Evolutionary conservation across 441 rosid species (phyloP).

Genomic region (Euphorbia celastroides): DNA sequence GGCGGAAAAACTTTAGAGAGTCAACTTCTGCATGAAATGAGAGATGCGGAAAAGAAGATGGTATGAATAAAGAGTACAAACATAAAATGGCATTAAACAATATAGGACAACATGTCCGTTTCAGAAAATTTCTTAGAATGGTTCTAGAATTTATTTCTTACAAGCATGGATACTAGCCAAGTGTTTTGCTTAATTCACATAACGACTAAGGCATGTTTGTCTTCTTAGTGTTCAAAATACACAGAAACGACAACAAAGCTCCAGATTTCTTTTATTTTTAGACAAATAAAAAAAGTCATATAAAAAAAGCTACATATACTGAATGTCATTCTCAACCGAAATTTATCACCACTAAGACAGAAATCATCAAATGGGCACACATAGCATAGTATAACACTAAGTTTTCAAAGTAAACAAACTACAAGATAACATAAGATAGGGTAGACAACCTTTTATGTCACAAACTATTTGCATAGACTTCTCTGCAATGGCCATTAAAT

Average conservation of each 20-base stretch:
- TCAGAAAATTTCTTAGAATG: not conserved
- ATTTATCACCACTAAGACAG: too few species aligned
- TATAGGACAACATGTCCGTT: not conserved
- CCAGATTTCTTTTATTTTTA: not conserved
- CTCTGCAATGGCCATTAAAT: slow-evolving; percentile 53
- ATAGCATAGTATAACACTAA: too few species aligned
- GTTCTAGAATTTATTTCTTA: not conserved
- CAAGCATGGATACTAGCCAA: not conserved
- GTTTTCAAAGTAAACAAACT: not conserved
- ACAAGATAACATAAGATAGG: not conserved
- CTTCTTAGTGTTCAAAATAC: not conserved
- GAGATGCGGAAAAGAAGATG: not conserved
- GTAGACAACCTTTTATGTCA: slow-evolving; percentile 51
- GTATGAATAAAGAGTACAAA: not conserved
- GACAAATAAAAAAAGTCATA: not conserved
- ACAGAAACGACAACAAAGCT: not conserved
- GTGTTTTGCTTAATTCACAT: not conserved
- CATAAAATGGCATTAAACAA: not conserved
- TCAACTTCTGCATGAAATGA: slow-evolving; percentile 55
- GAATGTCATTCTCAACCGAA: too few species aligned
- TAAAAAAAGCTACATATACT: too few species aligned
- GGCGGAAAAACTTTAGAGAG: slow-evolving; percentile 68
- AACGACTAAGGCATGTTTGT: slow-evolving; percentile 5
- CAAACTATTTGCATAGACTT: slow-evolving; percentile 74
- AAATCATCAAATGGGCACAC: too few species aligned